These are phyloP conservation scores for Pseudocercospora ulei DNA, from an alignment of 2,329 filamentous ascomycete genomes.

Conservation along the genomic window DNA sequence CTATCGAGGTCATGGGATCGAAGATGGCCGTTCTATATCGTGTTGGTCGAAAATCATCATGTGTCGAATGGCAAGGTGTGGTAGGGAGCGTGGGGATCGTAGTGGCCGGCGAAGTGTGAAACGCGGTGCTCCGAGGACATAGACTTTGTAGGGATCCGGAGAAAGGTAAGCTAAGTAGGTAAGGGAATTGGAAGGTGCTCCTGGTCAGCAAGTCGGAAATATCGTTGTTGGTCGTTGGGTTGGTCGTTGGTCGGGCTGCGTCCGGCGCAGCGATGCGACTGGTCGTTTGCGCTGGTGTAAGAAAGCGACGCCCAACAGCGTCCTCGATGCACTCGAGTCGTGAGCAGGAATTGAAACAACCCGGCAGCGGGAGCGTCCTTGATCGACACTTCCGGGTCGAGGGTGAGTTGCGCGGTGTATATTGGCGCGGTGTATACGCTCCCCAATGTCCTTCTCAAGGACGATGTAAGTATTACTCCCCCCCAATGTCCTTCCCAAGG, in stretches of 20 bases:
- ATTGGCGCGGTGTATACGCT: background rate
- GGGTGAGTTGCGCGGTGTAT: background rate
- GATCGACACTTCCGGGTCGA: conserved; percentile 7
- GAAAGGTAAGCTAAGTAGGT: background rate
- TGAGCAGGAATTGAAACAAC: conserved; percentile 4
- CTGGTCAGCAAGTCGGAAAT: conserved; percentile 5
- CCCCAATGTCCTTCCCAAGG: too few species aligned
- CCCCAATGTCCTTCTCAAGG: background rate
- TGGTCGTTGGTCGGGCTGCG: background rate
- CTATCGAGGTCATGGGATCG: conserved; percentile 14
- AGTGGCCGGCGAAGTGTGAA: background rate
- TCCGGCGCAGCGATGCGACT: conserved; percentile 4
- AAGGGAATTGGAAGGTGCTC: conserved; percentile 1
- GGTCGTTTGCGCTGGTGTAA: too few species aligned
- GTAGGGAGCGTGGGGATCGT: conserved; percentile 6
- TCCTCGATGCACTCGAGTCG: conserved; percentile 2
- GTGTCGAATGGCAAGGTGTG: conserved; percentile 1
- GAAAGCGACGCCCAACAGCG: too few species aligned
- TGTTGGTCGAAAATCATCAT: conserved; percentile 8
- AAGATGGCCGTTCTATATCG: conserved; percentile 6
- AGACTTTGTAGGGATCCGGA: background rate
- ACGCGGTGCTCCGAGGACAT: background rate
- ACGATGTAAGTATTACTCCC: too few species aligned
- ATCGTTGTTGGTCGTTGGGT: background rate
- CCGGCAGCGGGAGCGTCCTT: conserved; percentile 1